A percentile compares a stretch with the other conserved stretches of the same genome.
Conservation (phyloP, 2,329 filamentous ascomycete species). For the Neofusicoccum ribis region DNA sequence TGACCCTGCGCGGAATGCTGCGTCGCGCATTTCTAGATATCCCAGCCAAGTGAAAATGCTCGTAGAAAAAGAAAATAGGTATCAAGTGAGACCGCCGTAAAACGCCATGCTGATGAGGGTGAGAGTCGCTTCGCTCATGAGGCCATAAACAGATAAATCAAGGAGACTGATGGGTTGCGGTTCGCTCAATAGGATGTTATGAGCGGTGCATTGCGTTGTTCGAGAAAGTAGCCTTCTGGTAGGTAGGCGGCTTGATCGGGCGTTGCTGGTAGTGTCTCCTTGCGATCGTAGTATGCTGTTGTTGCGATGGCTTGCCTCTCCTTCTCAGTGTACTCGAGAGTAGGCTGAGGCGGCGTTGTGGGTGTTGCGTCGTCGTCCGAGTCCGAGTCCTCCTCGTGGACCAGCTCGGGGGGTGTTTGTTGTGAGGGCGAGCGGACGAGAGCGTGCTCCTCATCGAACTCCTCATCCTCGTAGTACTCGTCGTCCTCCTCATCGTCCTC, state of each 20-base stretch:
- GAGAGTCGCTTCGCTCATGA: conserved; percentile 12
- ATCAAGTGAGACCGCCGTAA: conserved; percentile 10
- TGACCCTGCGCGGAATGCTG: conserved; percentile 15
- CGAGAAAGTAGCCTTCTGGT: conserved; percentile 42
- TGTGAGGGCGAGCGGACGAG: conserved; percentile 47
- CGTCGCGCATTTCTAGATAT: conserved; percentile 13
- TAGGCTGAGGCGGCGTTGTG: conserved; percentile 48
- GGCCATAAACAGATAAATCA: conserved; percentile 2
- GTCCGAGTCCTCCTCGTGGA: conserved; percentile 46
- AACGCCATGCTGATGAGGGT: conserved; percentile 14
- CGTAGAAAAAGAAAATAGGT: conserved; percentile 10
- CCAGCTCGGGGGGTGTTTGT: conserved; percentile 51
- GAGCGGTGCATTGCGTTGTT: conserved; percentile 42
- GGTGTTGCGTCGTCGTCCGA: conserved; percentile 50
- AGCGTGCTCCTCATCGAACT: conserved; percentile 47
- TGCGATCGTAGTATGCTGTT: conserved; percentile 45
- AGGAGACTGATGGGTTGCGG: background rate
- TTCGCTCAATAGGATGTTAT: conserved; percentile 41
- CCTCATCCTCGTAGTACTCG: conserved; percentile 50
- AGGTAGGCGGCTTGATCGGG: conserved; percentile 33
- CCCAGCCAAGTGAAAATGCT: conserved; percentile 16
- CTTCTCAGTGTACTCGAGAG: conserved; percentile 49
- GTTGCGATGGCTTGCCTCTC: conserved; percentile 47
- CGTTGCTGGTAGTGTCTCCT: conserved; percentile 23
- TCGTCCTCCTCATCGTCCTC: conserved; percentile 49